Base-by-base conservation (phyloP, 768 basidiomycete genomes). In the Paxillus ammoniavirescens region DNA sequence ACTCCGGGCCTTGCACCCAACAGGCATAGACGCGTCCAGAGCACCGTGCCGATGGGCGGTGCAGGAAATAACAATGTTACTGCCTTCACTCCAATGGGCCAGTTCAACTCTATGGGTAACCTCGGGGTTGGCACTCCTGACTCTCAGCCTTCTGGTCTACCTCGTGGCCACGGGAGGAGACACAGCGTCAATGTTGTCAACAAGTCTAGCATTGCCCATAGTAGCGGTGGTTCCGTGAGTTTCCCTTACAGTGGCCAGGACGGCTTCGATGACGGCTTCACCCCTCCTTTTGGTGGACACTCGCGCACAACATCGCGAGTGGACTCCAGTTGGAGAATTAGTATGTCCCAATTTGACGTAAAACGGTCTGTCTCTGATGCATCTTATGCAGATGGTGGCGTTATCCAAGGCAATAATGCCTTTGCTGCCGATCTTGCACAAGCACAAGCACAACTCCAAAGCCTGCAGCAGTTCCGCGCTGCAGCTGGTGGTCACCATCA, bases 371-470 rank as follows among this genome's bases (percentile, higher is more conserved):
- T 35, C 6, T 37, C 54, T 63, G 36, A 67, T 55, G 28, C 42
- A 37, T 55, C 8, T 36, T 36, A 54, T 33, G 45, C 55, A 91
- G 89, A 88, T 72, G 90, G 88, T 42, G 87, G 88, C 47, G 87
- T 91, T 41, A 76, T 77, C 12, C 77, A 89, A 67, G 80, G 80
- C 57, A 82, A 79, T 57, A 81, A 78, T 55, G 80, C 76, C 13
- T 86, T 87, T 62, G 80, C 85, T 28, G 81, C 91, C 13, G 93
- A 97, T 68, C 86, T 99, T 23, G 96, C 94, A 2, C 92, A 96
- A 66, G 97, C 97, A 8, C 95, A 98, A 69, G 94, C 95, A 5
- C 97, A 99, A 68, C 77, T 99, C 12, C 91, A 93, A 65, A 96
- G 95, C 61, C 77, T 99, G 50, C 93, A 96, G 64, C 93, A 97